A percentile compares a stretch with the other conserved stretches of the same genome.
phyloP scores from a whole-genome alignment of 306 rosid species.

The Echinosophora koreensis region DNA sequence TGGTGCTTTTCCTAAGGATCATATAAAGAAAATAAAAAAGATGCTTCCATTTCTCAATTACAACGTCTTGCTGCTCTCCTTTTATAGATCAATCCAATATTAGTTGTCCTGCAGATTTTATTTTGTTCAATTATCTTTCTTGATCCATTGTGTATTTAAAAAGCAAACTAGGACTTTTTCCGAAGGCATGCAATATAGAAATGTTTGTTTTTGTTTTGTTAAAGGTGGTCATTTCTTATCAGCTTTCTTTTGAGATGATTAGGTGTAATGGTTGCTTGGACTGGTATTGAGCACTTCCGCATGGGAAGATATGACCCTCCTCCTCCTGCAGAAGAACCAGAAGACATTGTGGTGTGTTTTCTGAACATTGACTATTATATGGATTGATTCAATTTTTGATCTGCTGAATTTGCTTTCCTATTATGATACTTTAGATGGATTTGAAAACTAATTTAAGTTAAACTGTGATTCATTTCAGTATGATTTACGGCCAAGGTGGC shows the following conservation, averaged over 20 bases:
- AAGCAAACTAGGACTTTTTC: neutral
- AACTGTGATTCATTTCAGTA: constrained; percentile 54
- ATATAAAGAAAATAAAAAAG: neutral
- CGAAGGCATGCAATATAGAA: neutral
- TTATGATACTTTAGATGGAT: neutral
- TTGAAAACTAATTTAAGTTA: neutral
- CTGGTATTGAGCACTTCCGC: constrained; percentile 93
- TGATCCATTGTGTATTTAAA: neutral
- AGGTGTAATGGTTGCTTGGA: constrained; percentile 99
- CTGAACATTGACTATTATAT: constrained; percentile 24
- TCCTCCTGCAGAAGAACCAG: constrained; percentile 90
- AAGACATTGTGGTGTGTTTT: constrained; percentile 74
- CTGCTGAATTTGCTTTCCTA: neutral
- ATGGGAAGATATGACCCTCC: constrained; percentile 95
- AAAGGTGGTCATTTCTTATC: constrained; percentile 15
- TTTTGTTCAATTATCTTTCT: constrained; percentile 2
- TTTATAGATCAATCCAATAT: constrained; percentile 14
- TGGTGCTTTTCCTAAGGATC: neutral
- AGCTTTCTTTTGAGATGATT: constrained; percentile 35
- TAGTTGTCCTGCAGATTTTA: neutral
- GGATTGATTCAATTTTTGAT: constrained; percentile 17
- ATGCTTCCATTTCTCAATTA: neutral
- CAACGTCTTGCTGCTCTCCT: neutral
- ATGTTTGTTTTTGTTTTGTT: neutral
- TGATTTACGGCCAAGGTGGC: constrained; percentile 97